Conservation (phyloP, 352 stramenopile genomes). For the Globisporangium orthogonon region DNA sequence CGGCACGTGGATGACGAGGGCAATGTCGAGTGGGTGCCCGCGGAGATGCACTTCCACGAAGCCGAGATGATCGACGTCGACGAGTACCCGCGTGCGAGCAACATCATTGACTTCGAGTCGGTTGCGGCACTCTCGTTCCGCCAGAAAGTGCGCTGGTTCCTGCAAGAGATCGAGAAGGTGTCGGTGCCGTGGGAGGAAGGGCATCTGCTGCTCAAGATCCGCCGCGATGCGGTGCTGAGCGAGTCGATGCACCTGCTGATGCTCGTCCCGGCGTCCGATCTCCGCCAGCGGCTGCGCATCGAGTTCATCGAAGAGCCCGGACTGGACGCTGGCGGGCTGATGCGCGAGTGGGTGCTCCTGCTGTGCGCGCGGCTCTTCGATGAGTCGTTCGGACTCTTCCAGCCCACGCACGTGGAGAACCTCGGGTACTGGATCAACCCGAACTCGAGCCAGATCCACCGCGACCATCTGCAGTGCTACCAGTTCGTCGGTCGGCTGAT, state of each 20-base stretch:
- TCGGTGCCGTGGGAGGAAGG: slow-evolving; percentile 73
- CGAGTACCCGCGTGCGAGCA: slow-evolving; percentile 70
- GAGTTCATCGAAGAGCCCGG: slow-evolving; percentile 82
- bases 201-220: slow-evolving; percentile 74
- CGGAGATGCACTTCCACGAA: slow-evolving; percentile 56
- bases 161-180: slow-evolving; percentile 72
- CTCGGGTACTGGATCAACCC: slow-evolving; percentile 82
- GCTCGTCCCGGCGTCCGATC: slow-evolving; percentile 58
- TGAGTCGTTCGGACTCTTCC: slow-evolving; percentile 72
- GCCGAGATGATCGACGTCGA: slow-evolving; percentile 58
- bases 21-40: slow-evolving; percentile 65
- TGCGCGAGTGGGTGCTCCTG: slow-evolving; percentile 77
- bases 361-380: slow-evolving; percentile 76
- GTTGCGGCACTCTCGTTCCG: slow-evolving; percentile 66
- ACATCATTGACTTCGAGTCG: slow-evolving; percentile 70
- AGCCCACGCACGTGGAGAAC: slow-evolving; percentile 63
- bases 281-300: slow-evolving; percentile 70
- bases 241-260: slow-evolving; percentile 84
- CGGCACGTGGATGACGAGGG: slow-evolving; percentile 63
- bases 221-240: slow-evolving; percentile 60
- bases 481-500: slow-evolving; percentile 74
- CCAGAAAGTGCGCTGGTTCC: slow-evolving; percentile 72
- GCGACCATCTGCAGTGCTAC: slow-evolving; percentile 69
- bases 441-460: slow-evolving; percentile 57
- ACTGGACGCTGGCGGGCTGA: slow-evolving; percentile 62